Base-by-base conservation (phyloP, 495 filamentous ascomycete genomes). In the Terfezia claveryi region DNA sequence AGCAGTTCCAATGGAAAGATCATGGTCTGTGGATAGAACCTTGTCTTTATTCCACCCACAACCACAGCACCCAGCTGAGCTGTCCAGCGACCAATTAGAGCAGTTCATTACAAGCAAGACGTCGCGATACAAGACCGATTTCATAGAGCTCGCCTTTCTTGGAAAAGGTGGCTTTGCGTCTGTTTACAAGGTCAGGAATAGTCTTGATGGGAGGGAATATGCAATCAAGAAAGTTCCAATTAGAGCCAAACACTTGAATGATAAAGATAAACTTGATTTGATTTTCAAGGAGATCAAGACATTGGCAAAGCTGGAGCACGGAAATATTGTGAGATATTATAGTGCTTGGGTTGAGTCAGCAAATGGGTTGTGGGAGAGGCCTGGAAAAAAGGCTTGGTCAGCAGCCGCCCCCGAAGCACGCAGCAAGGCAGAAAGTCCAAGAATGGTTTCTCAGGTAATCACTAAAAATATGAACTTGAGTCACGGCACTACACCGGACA, bases 191-290 rank as follows among this genome's bases (percentile, higher is more conserved):
- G 74, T 71, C 38, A 69, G 59, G 14, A 73, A 77, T 49, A 69
- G 71, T 38, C 69, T 77, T 7, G 74, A 77, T 53, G 69, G 68
- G 3, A 72, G 72, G 52, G 63, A 67, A 37, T 77, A 77, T 56
- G 74, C 74, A 0, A 64, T 77, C 51, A 77, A 77, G 57, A 77
- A 74, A 55, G 72, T 77, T 10, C 70, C 72, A 11, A 64, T 77
- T 12, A 74, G 69, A 10, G 64, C 74, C 10, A 67, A 71, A 16
- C 67, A 73, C 55, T 58, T 76, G 49, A 69, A 70, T 37, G 62
- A 56, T 52, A 69, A 68, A 4, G 67, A 72, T 36, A 68, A 71
- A 16, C 64, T 76, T 16, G 70, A 75, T 54, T 66, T 56, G 50
- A 72, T 76, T 36, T 69, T 76, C 68, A 74, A 69, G 56, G 74